Evolutionary conservation across 163 green algal species (phyloP), one percentile per base, ranked within the genome.

Genomic region (Chlamydomonas reinhardtii): DNA sequence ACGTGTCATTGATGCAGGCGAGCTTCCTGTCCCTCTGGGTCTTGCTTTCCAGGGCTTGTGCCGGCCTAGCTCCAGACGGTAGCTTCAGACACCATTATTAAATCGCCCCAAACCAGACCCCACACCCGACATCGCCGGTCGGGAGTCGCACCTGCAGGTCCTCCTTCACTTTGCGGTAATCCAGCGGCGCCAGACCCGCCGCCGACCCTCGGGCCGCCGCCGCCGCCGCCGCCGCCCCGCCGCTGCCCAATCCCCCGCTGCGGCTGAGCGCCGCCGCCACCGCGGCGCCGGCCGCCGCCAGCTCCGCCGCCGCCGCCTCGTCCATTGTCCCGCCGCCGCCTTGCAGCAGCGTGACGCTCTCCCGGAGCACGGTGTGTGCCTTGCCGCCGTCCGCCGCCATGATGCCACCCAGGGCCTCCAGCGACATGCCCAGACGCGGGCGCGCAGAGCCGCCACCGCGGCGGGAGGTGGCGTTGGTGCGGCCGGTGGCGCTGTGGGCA

Each of bases 81-180:
- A n/a, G n/a, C n/a, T n/a, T n/a, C n/a, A n/a, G n/a, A n/a, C 43
- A 11, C 43, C 43, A 6, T 54, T 54, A 16, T 6, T 54, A 54
- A 6, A 54, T 54, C 11, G 6, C 43, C 43, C 6, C 43, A 6
- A 6, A 54, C 43, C 43, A 6, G 11, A 6, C 48, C 48, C 17
- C 48, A 17, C 48, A 56, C 48, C 48, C 48, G n/a, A 56, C 48
- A 17, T 56, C 0, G n/a, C n/a, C n/a, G n/a, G n/a, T n/a, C n/a
- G n/a, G n/a, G n/a, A n/a, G n/a, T n/a, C 82, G 16, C 76, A 76
- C 82, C 82, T 74, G 82, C 62, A 88, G 61, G 39, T 88, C 82
- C 43, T 27, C 15, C 64, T 88, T 82, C 14, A 88, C 39, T 1
- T 6, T 31, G 9, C 29, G 4, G 82, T 88, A 88, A 43, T 88